Evolutionary conservation across 2,329 filamentous ascomycete genomes (phyloP).

Genomic region (Gaeumannomyces tritici): DNA sequence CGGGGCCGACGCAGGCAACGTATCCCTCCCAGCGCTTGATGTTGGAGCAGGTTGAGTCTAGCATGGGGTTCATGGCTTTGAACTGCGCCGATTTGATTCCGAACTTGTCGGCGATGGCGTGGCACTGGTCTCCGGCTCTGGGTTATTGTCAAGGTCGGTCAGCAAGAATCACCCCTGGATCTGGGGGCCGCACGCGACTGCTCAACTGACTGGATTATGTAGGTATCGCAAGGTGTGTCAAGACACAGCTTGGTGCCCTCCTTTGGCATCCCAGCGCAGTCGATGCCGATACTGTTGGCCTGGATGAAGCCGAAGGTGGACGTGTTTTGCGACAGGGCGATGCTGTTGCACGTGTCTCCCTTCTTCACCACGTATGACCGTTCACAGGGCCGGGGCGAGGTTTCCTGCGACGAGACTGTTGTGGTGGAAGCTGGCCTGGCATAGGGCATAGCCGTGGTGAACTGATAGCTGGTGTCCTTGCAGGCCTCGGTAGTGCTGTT

Average conservation of each 20-base stretch:
- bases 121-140: too few species aligned
- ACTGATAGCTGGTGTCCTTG: background rate
- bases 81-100: background rate
- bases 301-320: background rate
- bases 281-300: background rate
- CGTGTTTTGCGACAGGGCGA: background rate
- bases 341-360: background rate
- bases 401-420: too few species aligned
- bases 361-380: background rate
- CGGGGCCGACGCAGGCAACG: background rate
- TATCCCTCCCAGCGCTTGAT: background rate
- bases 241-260: background rate
- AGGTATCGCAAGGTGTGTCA: background rate
- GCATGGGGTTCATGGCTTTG: background rate
- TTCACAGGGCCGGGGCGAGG: too few species aligned
- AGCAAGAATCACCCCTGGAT: too few species aligned
- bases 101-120: too few species aligned
- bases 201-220: background rate
- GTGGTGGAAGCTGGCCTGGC: background rate
- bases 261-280: background rate
- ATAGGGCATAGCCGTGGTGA: too few species aligned
- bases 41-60: background rate
- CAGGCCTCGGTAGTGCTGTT: background rate
- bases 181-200: too few species aligned
- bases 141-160: background rate